phyloP scores from a whole-genome alignment of 495 filamentous ascomycete genomes.

The Delitschia confertaspora region DNA sequence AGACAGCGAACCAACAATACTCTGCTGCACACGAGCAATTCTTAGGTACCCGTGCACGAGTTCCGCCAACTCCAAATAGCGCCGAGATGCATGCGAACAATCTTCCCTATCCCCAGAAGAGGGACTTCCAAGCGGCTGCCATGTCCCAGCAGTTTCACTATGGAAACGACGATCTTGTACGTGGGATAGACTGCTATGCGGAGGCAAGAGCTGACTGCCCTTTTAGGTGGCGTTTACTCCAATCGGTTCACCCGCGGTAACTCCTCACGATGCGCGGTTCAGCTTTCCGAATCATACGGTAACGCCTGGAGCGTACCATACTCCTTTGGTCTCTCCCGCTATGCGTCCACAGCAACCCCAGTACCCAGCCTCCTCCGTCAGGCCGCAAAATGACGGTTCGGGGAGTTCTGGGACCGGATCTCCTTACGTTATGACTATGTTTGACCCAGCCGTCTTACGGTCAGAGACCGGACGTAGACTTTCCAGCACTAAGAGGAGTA shows the following conservation, averaged over 20 bases:
- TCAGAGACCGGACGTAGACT: slow-evolving; percentile 19
- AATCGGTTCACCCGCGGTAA: slow-evolving; percentile 88
- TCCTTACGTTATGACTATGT: too few relatives aligned
- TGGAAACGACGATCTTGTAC: slow-evolving; percentile 73
- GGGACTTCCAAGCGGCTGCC: slow-evolving; percentile 55
- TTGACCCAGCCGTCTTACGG: slow-evolving; percentile 19
- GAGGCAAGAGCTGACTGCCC: slow-evolving; percentile 1
- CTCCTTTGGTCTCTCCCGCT: slow-evolving; percentile 85
- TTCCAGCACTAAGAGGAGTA: slow-evolving; percentile 24
- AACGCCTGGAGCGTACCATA: slow-evolving; percentile 83
- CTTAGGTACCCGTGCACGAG: slow-evolving; percentile 28
- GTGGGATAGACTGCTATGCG: slow-evolving; percentile 22
- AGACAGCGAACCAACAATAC: slow-evolving; percentile 42
- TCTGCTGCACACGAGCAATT: slow-evolving; percentile 11
- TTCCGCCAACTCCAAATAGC: slow-evolving; percentile 91
- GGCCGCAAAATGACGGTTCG: slow-evolving; percentile 24
- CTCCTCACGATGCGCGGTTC: slow-evolving; percentile 79
- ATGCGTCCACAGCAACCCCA: slow-evolving; percentile 63
- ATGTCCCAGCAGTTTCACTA: slow-evolving; percentile 62
- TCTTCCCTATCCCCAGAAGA: slow-evolving; percentile 48
- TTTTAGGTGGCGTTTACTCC: slow-evolving; percentile 81
- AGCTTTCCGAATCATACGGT: slow-evolving; percentile 64
- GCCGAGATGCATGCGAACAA: slow-evolving; percentile 72
- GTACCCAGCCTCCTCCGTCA: too few relatives aligned
- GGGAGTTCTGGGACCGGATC: slow-evolving; percentile 30